These are phyloP conservation scores for Euryodendron excelsum DNA, from an alignment of 148 eudicot genomes.

Conservation along the genomic window DNA sequence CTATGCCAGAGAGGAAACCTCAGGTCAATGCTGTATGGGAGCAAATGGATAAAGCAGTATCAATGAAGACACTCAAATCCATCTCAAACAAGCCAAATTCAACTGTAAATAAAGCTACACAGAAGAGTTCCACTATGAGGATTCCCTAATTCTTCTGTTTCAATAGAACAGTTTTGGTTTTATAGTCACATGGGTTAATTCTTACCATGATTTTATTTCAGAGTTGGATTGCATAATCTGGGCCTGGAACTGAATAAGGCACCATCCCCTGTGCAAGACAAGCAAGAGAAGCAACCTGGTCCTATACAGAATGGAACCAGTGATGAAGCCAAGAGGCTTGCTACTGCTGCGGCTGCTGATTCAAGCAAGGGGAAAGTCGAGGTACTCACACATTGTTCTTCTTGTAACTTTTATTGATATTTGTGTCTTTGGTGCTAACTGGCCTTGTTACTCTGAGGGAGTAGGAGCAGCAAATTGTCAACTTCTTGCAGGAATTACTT, in stretches of 20 bases:
- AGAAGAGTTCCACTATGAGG: slow-evolving; percentile 45
- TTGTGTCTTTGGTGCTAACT: background rate
- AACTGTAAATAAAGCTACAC: slow-evolving; percentile 29
- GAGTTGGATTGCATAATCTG: slow-evolving; percentile 78
- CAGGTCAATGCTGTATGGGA: slow-evolving; percentile 88
- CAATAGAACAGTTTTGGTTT: background rate
- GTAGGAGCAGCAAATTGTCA: too few species aligned
- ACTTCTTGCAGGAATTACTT: too few species aligned
- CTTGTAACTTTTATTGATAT: background rate
- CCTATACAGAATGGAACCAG: slow-evolving; percentile 43
- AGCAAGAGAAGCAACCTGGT: slow-evolving; percentile 24
- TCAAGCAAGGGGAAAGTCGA: slow-evolving; percentile 68
- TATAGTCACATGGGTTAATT: slow-evolving; percentile 1
- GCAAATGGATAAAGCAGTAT: slow-evolving; percentile 87
- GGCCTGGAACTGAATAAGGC: slow-evolving; percentile 58
- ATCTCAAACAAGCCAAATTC: slow-evolving; percentile 42
- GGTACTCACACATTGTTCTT: slow-evolving; percentile 37
- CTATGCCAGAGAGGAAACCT: slow-evolving; percentile 68
- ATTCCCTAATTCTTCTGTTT: background rate
- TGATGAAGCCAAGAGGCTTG: slow-evolving; percentile 78
- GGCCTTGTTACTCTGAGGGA: background rate
- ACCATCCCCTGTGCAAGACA: slow-evolving; percentile 24
- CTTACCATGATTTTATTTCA: slow-evolving; percentile 19
- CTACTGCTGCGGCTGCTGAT: slow-evolving; percentile 72
- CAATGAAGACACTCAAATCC: slow-evolving; percentile 54